phyloP scores from a whole-genome alignment of 2,329 filamentous ascomycete genomes.

The Xylaria sp. region DNA sequence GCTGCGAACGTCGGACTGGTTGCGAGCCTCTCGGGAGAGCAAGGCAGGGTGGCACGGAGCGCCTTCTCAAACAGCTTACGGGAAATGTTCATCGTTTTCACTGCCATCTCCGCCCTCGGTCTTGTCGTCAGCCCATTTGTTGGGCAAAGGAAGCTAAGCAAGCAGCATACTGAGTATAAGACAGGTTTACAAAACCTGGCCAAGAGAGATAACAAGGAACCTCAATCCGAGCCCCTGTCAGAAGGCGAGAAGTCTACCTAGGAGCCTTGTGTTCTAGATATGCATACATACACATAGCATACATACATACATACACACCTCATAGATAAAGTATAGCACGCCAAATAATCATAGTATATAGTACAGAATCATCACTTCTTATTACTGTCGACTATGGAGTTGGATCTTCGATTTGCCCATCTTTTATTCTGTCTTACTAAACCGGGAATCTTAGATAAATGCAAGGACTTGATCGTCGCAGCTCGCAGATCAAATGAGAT shows the following conservation, averaged over 20 bases:
- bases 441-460: neutral
- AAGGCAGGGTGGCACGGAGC: conserved; percentile 51
- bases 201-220: conserved; percentile 26
- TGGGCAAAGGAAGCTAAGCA: conserved; percentile 62
- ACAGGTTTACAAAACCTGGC: conserved; percentile 62
- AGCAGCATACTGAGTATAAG: conserved; percentile 67
- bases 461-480: neutral
- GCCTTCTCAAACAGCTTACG: conserved; percentile 63
- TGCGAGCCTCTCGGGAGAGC: conserved; percentile 54
- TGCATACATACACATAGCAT: neutral
- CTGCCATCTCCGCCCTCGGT: conserved; percentile 60
- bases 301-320: neutral
- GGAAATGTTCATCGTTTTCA: conserved; percentile 69
- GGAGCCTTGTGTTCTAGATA: neutral
- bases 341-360: conserved; percentile 12
- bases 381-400: neutral
- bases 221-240: conserved; percentile 16
- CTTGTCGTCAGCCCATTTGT: conserved; percentile 61
- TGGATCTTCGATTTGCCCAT: too few relatives aligned
- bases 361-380: conserved; percentile 6
- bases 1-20: conserved; percentile 64
- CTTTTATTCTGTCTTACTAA: neutral
- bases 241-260: conserved; percentile 31
- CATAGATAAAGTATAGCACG: conserved; percentile 8
- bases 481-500: neutral